These are phyloP conservation scores for Calonectria leucothoes DNA, from an alignment of 2,329 filamentous ascomycete species.

Conservation along the genomic window DNA sequence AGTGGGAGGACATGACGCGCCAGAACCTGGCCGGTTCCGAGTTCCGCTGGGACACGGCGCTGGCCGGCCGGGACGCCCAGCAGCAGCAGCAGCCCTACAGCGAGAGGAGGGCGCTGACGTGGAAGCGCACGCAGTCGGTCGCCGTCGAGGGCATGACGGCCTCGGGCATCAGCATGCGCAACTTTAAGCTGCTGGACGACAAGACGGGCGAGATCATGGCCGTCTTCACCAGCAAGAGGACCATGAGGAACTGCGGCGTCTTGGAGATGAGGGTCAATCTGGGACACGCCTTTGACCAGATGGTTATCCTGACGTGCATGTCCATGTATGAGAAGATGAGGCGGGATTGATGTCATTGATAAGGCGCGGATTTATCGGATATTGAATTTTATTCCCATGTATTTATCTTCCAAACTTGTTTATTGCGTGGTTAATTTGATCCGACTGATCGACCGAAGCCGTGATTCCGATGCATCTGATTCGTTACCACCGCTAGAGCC, in stretches of 20 bases:
- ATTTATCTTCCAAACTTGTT: neutral
- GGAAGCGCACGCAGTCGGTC: slow-evolving; percentile 29
- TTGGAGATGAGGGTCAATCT: slow-evolving; percentile 30
- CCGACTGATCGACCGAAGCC: neutral
- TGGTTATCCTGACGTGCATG: slow-evolving; percentile 28
- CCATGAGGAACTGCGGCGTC: slow-evolving; percentile 14
- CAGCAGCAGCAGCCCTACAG: neutral
- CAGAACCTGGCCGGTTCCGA: slow-evolving; percentile 14
- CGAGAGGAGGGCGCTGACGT: slow-evolving; percentile 16
- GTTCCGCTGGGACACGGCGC: slow-evolving; percentile 8
- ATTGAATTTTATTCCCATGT: neutral
- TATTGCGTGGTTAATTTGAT: neutral
- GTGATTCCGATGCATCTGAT: neutral
- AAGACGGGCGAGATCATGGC: slow-evolving; percentile 23
- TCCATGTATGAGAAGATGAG: slow-evolving; percentile 27
- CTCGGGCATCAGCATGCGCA: slow-evolving; percentile 1
- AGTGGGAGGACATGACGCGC: slow-evolving; percentile 34
- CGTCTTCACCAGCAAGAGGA: slow-evolving; percentile 22
- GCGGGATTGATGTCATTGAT: neutral
- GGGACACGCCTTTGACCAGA: slow-evolving; percentile 27
- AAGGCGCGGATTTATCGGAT: neutral
- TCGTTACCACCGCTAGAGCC: neutral
- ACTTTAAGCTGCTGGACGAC: slow-evolving; percentile 28
- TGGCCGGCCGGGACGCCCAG: neutral
- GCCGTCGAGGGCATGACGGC: slow-evolving; percentile 11